Conservation (phyloP, 805 yeast genomes). For the Wickerhamomyces tratensis region DNA sequence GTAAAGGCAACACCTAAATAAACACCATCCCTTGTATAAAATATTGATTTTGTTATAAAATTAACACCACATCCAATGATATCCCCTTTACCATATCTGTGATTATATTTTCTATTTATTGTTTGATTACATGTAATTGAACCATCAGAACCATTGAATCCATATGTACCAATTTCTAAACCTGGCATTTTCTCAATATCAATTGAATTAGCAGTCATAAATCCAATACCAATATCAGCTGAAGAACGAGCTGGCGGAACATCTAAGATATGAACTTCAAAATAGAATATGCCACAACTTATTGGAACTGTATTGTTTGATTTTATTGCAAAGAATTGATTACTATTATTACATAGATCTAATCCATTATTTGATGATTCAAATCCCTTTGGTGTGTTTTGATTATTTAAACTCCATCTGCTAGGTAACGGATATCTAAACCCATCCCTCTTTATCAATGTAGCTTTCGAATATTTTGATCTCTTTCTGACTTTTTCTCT, state of each 20-base stretch:
- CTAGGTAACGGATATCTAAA: conserved; percentile 13
- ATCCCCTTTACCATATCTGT: conserved; percentile 47
- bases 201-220: conserved; percentile 23
- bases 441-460: background rate
- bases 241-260: conserved; percentile 23
- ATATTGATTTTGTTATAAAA: conserved; percentile 50
- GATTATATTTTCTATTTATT: conserved; percentile 28
- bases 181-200: conserved; percentile 34
- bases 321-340: conserved; percentile 17
- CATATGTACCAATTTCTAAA: conserved; percentile 36
- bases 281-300: conserved; percentile 38
- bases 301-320: conserved; percentile 27
- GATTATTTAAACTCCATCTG: conserved; percentile 6
- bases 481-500: conserved; percentile 17
- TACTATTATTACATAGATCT: conserved; percentile 1
- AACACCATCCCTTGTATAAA: conserved; percentile 78
- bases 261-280: conserved; percentile 32
- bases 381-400: background rate
- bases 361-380: background rate
- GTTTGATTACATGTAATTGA: conserved; percentile 27
- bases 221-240: conserved; percentile 34
- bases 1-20: conserved; percentile 44
- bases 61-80: conserved; percentile 80
- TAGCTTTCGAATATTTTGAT: conserved; percentile 8
- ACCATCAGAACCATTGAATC: conserved; percentile 46